Percentiles rank a stretch among this genome's conserved stretches.
Conservation (phyloP, 2,329 filamentous ascomycete genomes). For the Juglanconis juglandina region DNA sequence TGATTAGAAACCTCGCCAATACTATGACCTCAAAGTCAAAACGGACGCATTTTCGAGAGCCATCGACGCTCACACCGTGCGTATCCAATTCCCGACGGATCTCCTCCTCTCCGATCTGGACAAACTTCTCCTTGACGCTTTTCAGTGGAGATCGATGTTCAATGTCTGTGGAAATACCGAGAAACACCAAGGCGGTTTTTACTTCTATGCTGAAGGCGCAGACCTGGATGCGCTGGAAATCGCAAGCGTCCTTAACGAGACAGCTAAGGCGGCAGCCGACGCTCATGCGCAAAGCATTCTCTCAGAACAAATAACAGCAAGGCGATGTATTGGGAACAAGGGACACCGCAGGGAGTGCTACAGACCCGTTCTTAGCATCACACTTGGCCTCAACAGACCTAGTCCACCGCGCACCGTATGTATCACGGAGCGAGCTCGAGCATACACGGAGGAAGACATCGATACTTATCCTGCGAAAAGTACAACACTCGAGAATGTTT, state of each 20-base stretch:
- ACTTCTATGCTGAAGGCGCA: background rate
- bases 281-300: too few relatives aligned
- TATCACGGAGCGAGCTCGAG: background rate
- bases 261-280: background rate
- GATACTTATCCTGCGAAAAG: too few relatives aligned
- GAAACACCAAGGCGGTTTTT: background rate
- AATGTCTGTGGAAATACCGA: background rate
- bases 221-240: too few relatives aligned
- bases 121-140: background rate
- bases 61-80: background rate
- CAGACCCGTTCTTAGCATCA: background rate
- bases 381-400: too few relatives aligned
- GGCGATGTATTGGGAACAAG: background rate
- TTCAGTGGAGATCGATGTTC: background rate
- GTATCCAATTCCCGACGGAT: background rate
- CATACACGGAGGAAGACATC: too few relatives aligned
- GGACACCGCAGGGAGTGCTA: background rate
- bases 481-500: too few relatives aligned
- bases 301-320: too few relatives aligned
- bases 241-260: background rate
- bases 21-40: background rate
- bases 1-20: background rate
- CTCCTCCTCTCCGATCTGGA: background rate
- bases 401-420: background rate
- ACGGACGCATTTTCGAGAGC: background rate